Evolutionary conservation across 768 basidiomycete genomes (phyloP).

Genomic region (Suillus alpinus): DNA sequence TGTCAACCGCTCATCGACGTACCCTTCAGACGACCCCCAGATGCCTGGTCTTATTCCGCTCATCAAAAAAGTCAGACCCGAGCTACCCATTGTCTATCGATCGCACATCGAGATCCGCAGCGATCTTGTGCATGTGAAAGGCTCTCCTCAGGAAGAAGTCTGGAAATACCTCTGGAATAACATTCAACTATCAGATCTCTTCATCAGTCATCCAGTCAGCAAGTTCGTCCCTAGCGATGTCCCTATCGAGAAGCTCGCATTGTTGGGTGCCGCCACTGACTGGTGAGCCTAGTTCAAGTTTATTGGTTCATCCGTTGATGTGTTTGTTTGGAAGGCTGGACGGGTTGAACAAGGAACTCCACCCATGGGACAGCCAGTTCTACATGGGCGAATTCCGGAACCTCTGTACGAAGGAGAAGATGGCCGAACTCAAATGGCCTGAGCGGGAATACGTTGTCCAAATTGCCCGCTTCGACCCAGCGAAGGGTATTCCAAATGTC

Average conservation of each 20-base stretch:
- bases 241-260: constrained; percentile 61
- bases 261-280: constrained; percentile 83
- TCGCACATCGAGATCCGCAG: constrained; percentile 94
- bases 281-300: constrained; percentile 44
- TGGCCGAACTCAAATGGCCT: constrained; percentile 78
- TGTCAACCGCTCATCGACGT: constrained; percentile 10
- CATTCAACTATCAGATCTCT: constrained; percentile 85
- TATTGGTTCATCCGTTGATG: constrained; percentile 5
- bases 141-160: constrained; percentile 85
- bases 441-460: constrained; percentile 84
- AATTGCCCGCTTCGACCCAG: constrained; percentile 92
- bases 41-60: constrained; percentile 94
- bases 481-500: constrained; percentile 79
- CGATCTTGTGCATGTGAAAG: constrained; percentile 77
- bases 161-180: constrained; percentile 96
- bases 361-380: constrained; percentile 76
- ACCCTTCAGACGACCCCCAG: constrained; percentile 72
- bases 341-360: constrained; percentile 89
- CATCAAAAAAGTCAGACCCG: constrained; percentile 81
- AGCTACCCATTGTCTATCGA: constrained; percentile 87
- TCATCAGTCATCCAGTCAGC: constrained; percentile 92
- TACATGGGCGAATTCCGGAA: constrained; percentile 88
- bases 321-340: constrained; percentile 58
- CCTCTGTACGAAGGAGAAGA: constrained; percentile 76
- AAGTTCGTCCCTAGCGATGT: constrained; percentile 92